These are phyloP conservation scores for Sedum album DNA, from an alignment of 164 flowering plant species.

Conservation along the genomic window DNA sequence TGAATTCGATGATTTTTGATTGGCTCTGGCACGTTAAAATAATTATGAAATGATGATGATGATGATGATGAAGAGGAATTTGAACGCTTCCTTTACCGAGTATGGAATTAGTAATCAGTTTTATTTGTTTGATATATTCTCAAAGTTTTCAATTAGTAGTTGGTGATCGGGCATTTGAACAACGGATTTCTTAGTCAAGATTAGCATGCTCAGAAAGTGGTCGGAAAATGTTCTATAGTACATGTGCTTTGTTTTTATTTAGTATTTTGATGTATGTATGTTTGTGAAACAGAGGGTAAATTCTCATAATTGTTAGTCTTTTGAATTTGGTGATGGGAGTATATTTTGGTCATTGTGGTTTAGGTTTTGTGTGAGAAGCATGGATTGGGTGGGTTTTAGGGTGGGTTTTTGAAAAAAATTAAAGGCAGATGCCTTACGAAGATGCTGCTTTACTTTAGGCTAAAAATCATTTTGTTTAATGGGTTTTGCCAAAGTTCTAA, in stretches of 20 bases:
- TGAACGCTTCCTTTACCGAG: slow-evolving; percentile 1
- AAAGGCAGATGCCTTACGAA: neutral
- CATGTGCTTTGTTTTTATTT: neutral
- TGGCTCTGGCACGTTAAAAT: neutral
- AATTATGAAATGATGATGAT: neutral
- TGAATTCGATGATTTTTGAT: neutral
- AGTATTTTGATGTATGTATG: neutral
- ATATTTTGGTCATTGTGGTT: neutral
- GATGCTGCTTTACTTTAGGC: neutral
- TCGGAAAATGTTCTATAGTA: neutral
- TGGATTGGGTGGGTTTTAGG: neutral
- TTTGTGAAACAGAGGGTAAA: neutral
- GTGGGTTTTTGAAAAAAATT: neutral
- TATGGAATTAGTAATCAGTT: neutral
- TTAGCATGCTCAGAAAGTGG: neutral
- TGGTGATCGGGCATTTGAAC: neutral
- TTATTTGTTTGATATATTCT: neutral
- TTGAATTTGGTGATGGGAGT: neutral
- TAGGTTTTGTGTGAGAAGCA: too few species aligned
- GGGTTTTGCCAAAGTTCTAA: slow-evolving; percentile 2
- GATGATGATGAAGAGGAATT: neutral
- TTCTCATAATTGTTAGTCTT: neutral
- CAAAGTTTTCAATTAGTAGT: neutral
- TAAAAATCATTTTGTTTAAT: neutral
- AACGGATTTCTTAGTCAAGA: slow-evolving; percentile 2